Evolutionary conservation across 257 asterid species (phyloP).

Genomic region (Penstemon barbatus): DNA sequence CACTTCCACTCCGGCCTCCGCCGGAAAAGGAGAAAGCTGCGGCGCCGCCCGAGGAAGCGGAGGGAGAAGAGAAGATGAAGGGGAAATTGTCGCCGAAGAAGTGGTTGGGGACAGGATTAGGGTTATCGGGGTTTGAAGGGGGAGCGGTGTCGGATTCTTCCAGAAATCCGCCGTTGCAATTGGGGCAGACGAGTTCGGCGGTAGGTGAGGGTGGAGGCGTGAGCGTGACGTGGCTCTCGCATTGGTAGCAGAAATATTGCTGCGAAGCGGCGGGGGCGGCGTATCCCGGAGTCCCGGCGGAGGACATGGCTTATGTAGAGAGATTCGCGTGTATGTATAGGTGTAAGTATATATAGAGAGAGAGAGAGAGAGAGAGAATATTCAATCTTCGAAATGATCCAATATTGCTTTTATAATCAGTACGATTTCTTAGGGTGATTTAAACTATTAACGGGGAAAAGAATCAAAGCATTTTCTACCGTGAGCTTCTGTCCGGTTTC

Average conservation of each 20-base stretch:
- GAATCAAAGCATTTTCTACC: too few relatives aligned
- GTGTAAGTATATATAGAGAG: not conserved
- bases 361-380: not conserved
- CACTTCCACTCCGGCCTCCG: conserved; percentile 23
- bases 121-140: conserved; percentile 27
- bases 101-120: conserved; percentile 21
- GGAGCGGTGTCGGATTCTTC: conserved; percentile 55
- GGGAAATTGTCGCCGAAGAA: conserved; percentile 34
- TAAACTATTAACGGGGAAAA: too few relatives aligned
- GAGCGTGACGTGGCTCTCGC: conserved; percentile 53
- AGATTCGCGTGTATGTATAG: conserved; percentile 5
- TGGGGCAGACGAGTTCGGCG: conserved; percentile 61
- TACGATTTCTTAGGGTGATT: too few relatives aligned
- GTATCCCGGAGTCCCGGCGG: conserved; percentile 29
- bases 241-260: conserved; percentile 61
- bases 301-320: conserved; percentile 29
- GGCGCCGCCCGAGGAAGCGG: conserved; percentile 20
- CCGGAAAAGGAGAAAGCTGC: conserved; percentile 26
- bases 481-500: too few relatives aligned
- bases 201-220: conserved; percentile 40
- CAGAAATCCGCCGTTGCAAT: conserved; percentile 54
- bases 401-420: too few relatives aligned
- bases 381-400: too few relatives aligned
- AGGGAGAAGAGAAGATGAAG: conserved; percentile 35
- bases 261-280: conserved; percentile 20